Base-by-base conservation (phyloP, 192 early-diverging fungal species). In the Podila clonocystis region DNA sequence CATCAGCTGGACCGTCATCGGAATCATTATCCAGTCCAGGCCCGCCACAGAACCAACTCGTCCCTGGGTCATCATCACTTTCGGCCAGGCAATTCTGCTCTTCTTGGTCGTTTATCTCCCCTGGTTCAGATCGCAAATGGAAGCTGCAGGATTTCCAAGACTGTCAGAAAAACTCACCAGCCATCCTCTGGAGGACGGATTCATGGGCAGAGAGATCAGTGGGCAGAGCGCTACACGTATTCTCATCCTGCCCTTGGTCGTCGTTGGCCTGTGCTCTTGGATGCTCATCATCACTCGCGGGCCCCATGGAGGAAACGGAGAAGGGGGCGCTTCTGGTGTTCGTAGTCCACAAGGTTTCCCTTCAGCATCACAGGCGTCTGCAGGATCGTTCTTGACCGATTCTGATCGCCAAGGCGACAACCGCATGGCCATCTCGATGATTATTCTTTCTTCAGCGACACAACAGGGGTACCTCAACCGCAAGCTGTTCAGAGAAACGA, bases 401-500 rank as follows among this genome's bases (percentile, higher is more conserved):
- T 49, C 26, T 13, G 74, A 77, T 24, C 69, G 73, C 8, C 49
- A 68, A 17, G 41, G 68, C 30, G 66, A 85, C 13, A 67, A 65
- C 17, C 79, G 82, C 11, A 83, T 85, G 41, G 77, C 84, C 62
- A 83, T 88, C 28, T 73, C 62, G 0, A 68, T 80, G 70, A 70
- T 88, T 62, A 75, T 88, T 3, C 65, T 88, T 20, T 88, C 87
- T 1, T 86, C 87, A 4, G 82, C 85, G 70, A 88, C 87, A 29
- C 84, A 82, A 29, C 84, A 86, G 61, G 82, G 83, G 15, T 78
- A 66, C 45, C 52, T 58, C n/a, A 86, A 88, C 62, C 74, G 87
- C 2, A 68, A 83, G 26, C 52, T 82, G 4, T 86, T 88, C 58
- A 84, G 87, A 38, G 82, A 88, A 33, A 86, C 87, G 12, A 86